Evolutionary conservation across 1,139 yeast genomes (phyloP).

Genomic region (Suhomyces wounanorum): DNA sequence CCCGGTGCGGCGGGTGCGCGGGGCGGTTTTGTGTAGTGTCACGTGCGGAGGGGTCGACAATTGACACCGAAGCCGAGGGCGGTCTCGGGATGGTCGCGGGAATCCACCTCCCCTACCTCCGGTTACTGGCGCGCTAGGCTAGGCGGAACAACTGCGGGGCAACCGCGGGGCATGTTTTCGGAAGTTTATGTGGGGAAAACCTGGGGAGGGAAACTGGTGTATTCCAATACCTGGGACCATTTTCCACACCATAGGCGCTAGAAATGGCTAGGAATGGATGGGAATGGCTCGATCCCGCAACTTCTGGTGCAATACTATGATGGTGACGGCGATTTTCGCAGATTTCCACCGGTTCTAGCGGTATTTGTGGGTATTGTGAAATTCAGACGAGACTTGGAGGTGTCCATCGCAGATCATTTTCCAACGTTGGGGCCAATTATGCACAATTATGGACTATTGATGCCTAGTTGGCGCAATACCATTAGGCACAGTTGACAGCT

Average conservation of each 20-base stretch:
- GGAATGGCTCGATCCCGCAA: neutral
- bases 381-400: neutral
- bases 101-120: neutral
- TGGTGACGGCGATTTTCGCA: neutral
- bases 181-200: constrained; percentile 1
- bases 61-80: neutral
- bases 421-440: neutral
- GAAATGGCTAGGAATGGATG: neutral
- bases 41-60: neutral
- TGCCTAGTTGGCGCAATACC: neutral
- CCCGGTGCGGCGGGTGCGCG: constrained; percentile 1
- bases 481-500: neutral
- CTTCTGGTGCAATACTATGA: neutral
- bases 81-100: neutral
- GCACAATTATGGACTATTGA: neutral
- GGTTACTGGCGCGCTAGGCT: neutral
- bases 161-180: neutral
- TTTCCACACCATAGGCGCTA: no score
- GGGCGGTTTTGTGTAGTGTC: neutral
- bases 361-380: neutral
- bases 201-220: neutral
- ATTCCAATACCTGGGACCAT: neutral
- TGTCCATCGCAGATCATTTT: neutral
- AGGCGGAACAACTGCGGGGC: constrained; percentile 3
- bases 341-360: neutral